A percentile compares a stretch with the other conserved stretches of the same genome.
Evolutionary conservation across 495 filamentous ascomycete species (phyloP).

Genomic region (Trichoderma reesei): DNA sequence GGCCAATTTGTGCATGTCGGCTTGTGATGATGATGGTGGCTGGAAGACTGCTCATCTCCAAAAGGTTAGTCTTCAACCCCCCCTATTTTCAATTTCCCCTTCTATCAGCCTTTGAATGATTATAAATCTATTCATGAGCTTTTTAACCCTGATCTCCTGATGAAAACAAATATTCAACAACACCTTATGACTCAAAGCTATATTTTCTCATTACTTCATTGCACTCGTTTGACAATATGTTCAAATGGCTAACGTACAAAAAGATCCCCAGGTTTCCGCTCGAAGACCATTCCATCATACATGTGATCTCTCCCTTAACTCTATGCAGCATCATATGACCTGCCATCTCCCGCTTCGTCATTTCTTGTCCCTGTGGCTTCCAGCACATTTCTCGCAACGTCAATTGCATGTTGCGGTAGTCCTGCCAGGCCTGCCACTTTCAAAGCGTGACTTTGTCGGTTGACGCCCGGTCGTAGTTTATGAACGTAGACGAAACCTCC

Average conservation of each 20-base stretch:
- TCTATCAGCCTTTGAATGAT: constrained; percentile 38
- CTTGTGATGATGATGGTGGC: constrained; percentile 1
- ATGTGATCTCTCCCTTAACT: neutral
- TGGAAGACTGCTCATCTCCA: neutral
- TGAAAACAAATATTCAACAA: constrained; percentile 39
- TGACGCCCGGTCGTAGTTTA: constrained; percentile 68
- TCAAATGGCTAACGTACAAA: constrained; percentile 24
- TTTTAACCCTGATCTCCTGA: constrained; percentile 45
- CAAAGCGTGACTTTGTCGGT: constrained; percentile 77
- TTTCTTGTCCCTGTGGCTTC: constrained; percentile 14
- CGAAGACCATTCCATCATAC: neutral
- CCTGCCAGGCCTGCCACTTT: constrained; percentile 87
- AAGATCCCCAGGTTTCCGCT: neutral
- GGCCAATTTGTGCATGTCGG: neutral
- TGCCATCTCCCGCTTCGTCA: neutral
- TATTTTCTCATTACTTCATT: constrained; percentile 14
- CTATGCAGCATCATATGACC: neutral
- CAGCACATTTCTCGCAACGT: constrained; percentile 41
- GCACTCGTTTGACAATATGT: constrained; percentile 14
- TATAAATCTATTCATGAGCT: constrained; percentile 42
- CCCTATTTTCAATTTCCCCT: constrained; percentile 11
- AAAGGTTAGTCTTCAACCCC: constrained; percentile 34
- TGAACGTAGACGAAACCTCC: constrained; percentile 80
- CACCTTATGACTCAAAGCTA: constrained; percentile 32
- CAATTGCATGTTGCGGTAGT: constrained; percentile 51